Evolutionary conservation across 371 early-diverging fungal species (phyloP), one percentile per base, ranked within the genome.

Genomic region (Coemansia sp.): DNA sequence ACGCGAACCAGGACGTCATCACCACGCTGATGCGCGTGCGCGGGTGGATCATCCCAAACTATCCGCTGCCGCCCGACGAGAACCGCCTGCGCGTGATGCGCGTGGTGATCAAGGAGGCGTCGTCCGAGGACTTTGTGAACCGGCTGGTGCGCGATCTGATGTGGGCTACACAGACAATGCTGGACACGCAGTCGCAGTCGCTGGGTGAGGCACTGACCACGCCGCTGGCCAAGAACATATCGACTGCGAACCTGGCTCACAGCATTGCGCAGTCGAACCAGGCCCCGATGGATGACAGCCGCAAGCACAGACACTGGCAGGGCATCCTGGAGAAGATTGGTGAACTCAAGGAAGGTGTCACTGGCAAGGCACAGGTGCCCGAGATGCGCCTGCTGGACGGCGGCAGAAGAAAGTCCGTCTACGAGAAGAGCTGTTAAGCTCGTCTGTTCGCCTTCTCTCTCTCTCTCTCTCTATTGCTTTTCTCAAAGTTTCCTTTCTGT

Each of bases 1-100:
- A 57, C 51, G 61, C 80, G 59, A 52, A 69, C 66, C 77, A 82
- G 70, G 70, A 69, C 40, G 59, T 81, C 39, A 41, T 81, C 39
- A 65, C 81, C 20, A 67, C 82, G 58, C 55, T 87, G 78, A 76
- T 83, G 66, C 71, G 79, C 57, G 63, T 82, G 63, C 74, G 82
- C 39, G 79, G 80, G 11, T 82, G 82, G 82, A 77, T 82, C 45
- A 70, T 83, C 34, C 82, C 82, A 41, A 75, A 77, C 38, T 78
- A 78, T 50, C 66, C 70, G 39, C 75, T 83, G 55, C 82, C 84
- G 6, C 78, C 76, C 3, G 55, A 68, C 35, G 38, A 55, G 3
- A 67, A 62, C 36, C 43, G 50, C 4, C 43, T 64, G 31, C 70
- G 79, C 31, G 69, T 82, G n/a, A 56, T 83, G 57, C 79, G 82